Percentiles rank a stretch among this genome's conserved stretches.
phyloP scores from a whole-genome alignment of 768 basidiomycete species.

The Gelatoporia subvermispora region DNA sequence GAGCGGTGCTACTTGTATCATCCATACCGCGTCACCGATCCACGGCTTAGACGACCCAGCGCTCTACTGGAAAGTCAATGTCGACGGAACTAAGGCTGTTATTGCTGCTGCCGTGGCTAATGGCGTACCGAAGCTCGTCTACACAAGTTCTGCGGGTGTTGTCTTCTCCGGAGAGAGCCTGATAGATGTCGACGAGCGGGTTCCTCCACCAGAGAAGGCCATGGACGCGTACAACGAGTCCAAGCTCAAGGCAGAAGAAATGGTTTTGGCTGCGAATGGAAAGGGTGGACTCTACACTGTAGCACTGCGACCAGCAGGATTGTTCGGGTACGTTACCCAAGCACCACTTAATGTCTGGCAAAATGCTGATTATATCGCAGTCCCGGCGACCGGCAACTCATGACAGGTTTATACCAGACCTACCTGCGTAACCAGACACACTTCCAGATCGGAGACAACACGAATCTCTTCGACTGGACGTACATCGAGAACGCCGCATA shows the following conservation, averaged over 20 bases:
- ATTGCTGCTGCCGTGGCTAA: conserved; percentile 74
- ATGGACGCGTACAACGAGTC: conserved; percentile 94
- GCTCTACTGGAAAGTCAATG: conserved; percentile 90
- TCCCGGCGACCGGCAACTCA: conserved; percentile 86
- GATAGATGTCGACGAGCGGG: conserved; percentile 84
- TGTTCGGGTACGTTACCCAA: conserved; percentile 72
- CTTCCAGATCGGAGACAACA: conserved; percentile 91
- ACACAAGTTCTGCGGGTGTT: conserved; percentile 90
- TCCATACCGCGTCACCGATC: conserved; percentile 89
- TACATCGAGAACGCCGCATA: conserved; percentile 95
- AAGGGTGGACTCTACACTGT: conserved; percentile 82
- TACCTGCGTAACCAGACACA: conserved; percentile 80
- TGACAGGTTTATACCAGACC: conserved; percentile 74
- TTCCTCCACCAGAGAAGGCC: conserved; percentile 64
- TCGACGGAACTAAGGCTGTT: conserved; percentile 82
- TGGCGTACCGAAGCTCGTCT: conserved; percentile 83
- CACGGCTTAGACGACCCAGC: conserved; percentile 62
- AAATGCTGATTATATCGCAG: conserved; percentile 32
- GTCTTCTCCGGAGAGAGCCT: conserved; percentile 81
- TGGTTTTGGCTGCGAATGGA: conserved; percentile 84
- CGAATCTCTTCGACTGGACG: conserved; percentile 93
- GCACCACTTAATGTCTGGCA: neutral
- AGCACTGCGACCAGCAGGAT: conserved; percentile 87
- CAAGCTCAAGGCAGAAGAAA: conserved; percentile 82
- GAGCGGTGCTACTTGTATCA: conserved; percentile 84